Evolutionary conservation across 192 early-diverging fungal genomes (phyloP).

Genomic region (Mortierella claussenii): DNA sequence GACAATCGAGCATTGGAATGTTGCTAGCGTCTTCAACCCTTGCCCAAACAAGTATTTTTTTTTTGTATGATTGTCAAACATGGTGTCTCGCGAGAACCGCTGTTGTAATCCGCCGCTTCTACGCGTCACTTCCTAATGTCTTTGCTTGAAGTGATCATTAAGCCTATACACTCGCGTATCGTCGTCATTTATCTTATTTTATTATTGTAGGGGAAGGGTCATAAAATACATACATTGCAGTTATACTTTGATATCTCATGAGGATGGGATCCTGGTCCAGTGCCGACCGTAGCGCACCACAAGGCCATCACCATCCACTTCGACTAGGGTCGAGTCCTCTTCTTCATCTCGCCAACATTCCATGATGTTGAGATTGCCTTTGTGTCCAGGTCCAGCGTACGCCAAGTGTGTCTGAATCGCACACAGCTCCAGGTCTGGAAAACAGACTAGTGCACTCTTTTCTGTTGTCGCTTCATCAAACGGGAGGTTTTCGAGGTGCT

Average conservation of each 20-base stretch:
- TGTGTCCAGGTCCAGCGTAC: slow-evolving; percentile 29
- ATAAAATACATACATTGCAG: too few species aligned
- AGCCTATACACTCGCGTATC: too few species aligned
- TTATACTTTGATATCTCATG: background rate
- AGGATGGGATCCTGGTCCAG: slow-evolving; percentile 31
- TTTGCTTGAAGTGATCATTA: too few species aligned
- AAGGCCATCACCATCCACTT: slow-evolving; percentile 35
- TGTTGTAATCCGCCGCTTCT: too few species aligned
- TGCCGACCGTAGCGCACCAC: slow-evolving; percentile 25
- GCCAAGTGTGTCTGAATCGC: slow-evolving; percentile 21
- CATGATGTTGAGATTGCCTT: slow-evolving; percentile 12
- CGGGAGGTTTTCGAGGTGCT: slow-evolving; percentile 18
- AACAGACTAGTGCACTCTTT: slow-evolving; percentile 30
- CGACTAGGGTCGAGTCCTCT: slow-evolving; percentile 20
- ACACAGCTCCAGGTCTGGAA: slow-evolving; percentile 31
- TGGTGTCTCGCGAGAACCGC: too few species aligned
- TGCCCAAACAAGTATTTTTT: too few species aligned
- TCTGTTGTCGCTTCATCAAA: slow-evolving; percentile 31
- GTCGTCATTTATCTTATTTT: too few species aligned
- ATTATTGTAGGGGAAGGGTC: too few species aligned
- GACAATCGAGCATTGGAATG: too few species aligned
- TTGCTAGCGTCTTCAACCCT: too few species aligned
- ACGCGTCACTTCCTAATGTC: too few species aligned
- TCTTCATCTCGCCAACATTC: slow-evolving; percentile 47
- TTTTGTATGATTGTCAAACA: too few species aligned